A percentile compares a stretch with the other conserved stretches of the same genome.
Conservation (phyloP, 495 filamentous ascomycete species). For the Hapsidospora chrysogenum region DNA sequence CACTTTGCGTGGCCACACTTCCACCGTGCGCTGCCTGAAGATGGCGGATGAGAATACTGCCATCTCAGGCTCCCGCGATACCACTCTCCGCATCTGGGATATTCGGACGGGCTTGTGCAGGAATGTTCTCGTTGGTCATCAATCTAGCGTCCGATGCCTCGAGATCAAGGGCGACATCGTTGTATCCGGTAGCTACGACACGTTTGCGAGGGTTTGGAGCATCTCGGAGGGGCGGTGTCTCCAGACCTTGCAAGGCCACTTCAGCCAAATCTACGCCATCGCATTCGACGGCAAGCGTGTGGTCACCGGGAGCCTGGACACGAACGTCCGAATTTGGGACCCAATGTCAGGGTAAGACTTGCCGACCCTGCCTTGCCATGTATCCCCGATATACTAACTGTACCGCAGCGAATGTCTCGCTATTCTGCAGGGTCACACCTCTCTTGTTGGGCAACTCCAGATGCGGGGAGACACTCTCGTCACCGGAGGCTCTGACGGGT, state of each 20-base stretch:
- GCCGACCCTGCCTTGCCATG: neutral
- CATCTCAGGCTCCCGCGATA: constrained; percentile 91
- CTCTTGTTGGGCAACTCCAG: constrained; percentile 91
- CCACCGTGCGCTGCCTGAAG: constrained; percentile 90
- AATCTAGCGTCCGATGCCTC: constrained; percentile 88
- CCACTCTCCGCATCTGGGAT: constrained; percentile 91
- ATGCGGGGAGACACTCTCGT: constrained; percentile 89
- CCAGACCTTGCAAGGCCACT: constrained; percentile 81
- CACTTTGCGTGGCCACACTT: constrained; percentile 82
- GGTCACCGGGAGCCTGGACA: constrained; percentile 94
- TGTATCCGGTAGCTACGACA: constrained; percentile 94
- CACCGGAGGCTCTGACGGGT: constrained; percentile 90
- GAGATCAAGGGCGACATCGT: constrained; percentile 92
- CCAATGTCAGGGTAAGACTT: constrained; percentile 71
- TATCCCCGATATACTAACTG: neutral
- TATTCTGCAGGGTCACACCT: constrained; percentile 94
- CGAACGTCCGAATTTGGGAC: constrained; percentile 94
- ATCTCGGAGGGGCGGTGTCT: constrained; percentile 86
- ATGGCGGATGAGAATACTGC: constrained; percentile 90
- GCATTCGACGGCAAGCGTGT: constrained; percentile 87
- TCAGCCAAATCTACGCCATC: constrained; percentile 97
- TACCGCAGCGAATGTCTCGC: constrained; percentile 65
- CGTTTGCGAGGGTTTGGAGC: constrained; percentile 92
- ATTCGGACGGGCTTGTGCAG: constrained; percentile 69
- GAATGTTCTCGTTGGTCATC: constrained; percentile 87